phyloP scores from a whole-genome alignment of 768 basidiomycete species.

The Mrakia blollopis region DNA sequence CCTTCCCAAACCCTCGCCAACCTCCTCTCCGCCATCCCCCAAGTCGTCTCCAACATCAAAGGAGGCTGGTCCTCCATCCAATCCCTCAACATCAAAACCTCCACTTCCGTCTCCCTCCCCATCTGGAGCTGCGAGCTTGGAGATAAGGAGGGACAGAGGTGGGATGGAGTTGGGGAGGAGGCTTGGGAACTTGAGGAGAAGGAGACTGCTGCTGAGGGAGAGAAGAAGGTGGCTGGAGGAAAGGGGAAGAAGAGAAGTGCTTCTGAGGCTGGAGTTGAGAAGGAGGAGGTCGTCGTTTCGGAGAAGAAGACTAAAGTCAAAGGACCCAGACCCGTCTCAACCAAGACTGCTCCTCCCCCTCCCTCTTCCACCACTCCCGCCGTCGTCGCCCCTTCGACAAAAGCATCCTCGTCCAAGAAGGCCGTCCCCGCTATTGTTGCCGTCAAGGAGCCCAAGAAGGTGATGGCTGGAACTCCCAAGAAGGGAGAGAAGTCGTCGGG shows the following conservation, averaged over 20 bases:
- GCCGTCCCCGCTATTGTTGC: constrained; percentile 21
- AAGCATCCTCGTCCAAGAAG: constrained; percentile 45
- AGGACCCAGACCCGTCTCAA: constrained; percentile 24
- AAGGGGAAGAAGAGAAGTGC: constrained; percentile 26
- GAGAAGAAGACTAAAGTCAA: constrained; percentile 34
- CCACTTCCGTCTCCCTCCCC: constrained; percentile 73
- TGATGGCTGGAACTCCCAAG: constrained; percentile 28
- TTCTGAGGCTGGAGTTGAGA: constrained; percentile 9
- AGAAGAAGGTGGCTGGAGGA: background rate
- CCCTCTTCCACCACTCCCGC: background rate
- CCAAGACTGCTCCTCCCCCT: constrained; percentile 37
- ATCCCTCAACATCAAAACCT: constrained; percentile 83
- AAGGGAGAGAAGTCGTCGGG: constrained; percentile 16
- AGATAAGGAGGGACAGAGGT: constrained; percentile 56
- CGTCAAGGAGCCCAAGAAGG: constrained; percentile 34
- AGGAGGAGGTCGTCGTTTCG: background rate
- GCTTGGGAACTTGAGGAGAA: constrained; percentile 11
- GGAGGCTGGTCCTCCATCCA: constrained; percentile 89
- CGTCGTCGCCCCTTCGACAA: constrained; percentile 42
- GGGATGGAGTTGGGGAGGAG: constrained; percentile 46
- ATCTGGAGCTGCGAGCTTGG: constrained; percentile 82
- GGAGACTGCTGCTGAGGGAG: background rate
- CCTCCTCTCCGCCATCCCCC: constrained; percentile 70
- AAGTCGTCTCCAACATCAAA: constrained; percentile 62
- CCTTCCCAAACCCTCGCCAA: constrained; percentile 72